Evolutionary conservation across 148 eudicot genomes (phyloP).

Genomic region (Heliamphora exappendiculata): DNA sequence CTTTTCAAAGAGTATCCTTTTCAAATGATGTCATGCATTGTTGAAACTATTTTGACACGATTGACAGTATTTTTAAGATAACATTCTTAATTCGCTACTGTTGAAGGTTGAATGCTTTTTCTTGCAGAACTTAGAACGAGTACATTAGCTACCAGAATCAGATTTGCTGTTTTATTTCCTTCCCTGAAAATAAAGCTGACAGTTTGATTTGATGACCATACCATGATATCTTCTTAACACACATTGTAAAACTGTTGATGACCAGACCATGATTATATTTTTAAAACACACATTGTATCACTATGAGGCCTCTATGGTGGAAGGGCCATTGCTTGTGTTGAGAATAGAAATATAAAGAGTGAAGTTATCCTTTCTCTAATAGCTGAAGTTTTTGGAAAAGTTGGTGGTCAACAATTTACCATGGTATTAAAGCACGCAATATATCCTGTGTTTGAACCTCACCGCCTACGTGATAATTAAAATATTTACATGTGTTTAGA

Average conservation of each 20-base stretch:
- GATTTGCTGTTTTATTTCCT: slow-evolving; percentile 2
- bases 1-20: slow-evolving; percentile 98
- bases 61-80: neutral
- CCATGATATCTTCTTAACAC: neutral
- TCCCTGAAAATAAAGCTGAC: neutral
- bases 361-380: no score
- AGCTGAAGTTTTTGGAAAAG: no score
- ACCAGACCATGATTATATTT: neutral
- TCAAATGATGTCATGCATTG: slow-evolving; percentile 5
- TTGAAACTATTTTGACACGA: neutral
- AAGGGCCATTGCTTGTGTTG: neutral
- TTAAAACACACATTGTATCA: no score
- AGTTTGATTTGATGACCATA: neutral
- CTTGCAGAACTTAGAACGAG: neutral
- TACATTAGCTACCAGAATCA: neutral
- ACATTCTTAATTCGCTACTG: neutral
- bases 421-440: no score
- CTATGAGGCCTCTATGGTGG: neutral
- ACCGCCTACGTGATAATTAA: no score
- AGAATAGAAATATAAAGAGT: no score
- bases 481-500: no score
- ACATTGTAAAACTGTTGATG: neutral
- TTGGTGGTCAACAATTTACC: no score
- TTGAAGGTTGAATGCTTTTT: neutral
- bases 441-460: no score